Conservation (phyloP, 1,139 yeast species). For the Hyphopichia pseudoburtonii region DNA sequence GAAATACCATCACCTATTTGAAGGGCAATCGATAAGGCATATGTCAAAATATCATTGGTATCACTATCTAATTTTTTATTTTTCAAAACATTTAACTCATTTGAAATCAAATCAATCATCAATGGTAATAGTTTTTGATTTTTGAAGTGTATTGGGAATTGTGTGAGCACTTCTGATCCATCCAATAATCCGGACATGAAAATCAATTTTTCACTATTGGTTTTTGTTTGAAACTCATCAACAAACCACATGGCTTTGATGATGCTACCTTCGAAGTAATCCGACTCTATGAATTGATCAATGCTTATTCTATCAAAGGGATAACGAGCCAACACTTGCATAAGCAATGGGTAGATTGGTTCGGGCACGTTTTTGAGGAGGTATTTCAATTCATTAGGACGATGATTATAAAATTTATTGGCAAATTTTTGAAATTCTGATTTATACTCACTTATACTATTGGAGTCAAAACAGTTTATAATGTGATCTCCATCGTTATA, state of each 20-base stretch:
- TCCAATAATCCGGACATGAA: constrained; percentile 66
- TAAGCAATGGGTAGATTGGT: constrained; percentile 27
- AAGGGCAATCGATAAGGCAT: constrained; percentile 57
- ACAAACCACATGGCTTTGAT: constrained; percentile 79
- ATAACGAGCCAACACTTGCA: constrained; percentile 43
- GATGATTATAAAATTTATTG: constrained; percentile 41
- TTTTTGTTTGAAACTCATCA: constrained; percentile 81
- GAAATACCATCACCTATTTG: constrained; percentile 69
- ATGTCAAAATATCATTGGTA: constrained; percentile 45
- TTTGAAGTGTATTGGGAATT: constrained; percentile 69
- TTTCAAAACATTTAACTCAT: constrained; percentile 30
- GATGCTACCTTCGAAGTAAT: constrained; percentile 74
- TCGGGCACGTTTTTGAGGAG: constrained; percentile 45
- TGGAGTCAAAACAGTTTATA: constrained; percentile 49
- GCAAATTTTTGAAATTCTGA: constrained; percentile 45
- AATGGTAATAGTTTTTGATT: constrained; percentile 77
- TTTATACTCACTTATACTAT: constrained; percentile 49
- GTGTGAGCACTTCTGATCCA: constrained; percentile 46
- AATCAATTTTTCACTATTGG: constrained; percentile 62
- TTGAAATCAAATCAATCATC: constrained; percentile 45
- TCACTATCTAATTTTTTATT: constrained; percentile 16
- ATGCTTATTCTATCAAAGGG: constrained; percentile 46
- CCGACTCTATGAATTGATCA: constrained; percentile 54
- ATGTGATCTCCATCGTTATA: constrained; percentile 52
- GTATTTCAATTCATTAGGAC: constrained; percentile 47